A percentile compares a stretch with the other conserved stretches of the same genome.
Evolutionary conservation across 2,329 filamentous ascomycete species (phyloP).

Genomic region (Sporothrix humicola): DNA sequence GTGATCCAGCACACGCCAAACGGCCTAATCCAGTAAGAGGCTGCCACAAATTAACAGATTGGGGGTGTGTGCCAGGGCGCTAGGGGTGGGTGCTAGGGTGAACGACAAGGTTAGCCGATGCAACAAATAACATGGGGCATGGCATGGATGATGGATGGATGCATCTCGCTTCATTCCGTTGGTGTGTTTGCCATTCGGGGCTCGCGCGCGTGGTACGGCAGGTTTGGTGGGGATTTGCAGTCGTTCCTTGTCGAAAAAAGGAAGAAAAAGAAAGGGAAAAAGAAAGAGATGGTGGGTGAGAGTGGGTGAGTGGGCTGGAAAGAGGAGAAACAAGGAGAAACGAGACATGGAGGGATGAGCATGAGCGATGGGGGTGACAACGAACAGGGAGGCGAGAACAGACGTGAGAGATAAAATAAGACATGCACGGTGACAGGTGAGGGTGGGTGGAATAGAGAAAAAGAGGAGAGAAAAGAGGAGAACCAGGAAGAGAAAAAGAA

Average conservation of each 20-base stretch:
- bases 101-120: not conserved
- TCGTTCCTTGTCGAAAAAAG: not conserved
- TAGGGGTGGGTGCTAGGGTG: not conserved
- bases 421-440: not conserved
- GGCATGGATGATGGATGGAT: not conserved
- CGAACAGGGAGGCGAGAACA: too few species aligned
- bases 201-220: slow-evolving; percentile 1
- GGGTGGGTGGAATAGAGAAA: not conserved
- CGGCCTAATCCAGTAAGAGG: not conserved
- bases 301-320: not conserved
- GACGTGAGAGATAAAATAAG: too few species aligned
- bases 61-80: too few species aligned
- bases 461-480: not conserved
- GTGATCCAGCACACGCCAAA: not conserved
- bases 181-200: slow-evolving; percentile 12
- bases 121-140: not conserved
- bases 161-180: slow-evolving; percentile 25
- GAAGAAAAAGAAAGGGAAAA: not conserved
- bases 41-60: not conserved
- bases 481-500: slow-evolving; percentile 88
- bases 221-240: not conserved
- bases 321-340: not conserved
- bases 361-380: too few species aligned
- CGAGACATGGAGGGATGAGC: not conserved
- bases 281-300: not conserved